These are phyloP conservation scores for Tillandsia leiboldiana DNA, from an alignment of 176 grass and related monocot genomes.

Conservation along the genomic window DNA sequence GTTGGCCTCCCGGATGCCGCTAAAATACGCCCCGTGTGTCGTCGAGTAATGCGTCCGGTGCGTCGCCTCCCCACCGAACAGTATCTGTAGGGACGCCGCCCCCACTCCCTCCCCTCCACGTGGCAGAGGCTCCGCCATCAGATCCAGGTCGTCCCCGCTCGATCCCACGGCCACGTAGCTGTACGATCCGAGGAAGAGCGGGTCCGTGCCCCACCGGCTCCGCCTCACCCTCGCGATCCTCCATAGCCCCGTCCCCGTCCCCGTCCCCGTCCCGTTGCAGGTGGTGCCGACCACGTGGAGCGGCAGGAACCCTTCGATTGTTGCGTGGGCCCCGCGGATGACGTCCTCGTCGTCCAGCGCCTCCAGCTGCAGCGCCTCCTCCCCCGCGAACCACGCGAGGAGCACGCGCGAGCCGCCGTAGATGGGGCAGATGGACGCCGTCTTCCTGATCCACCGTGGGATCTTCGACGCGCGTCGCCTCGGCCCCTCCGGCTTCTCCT, in stretches of 20 bases:
- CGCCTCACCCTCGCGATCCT: constrained; percentile 41
- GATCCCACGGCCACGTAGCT: constrained; percentile 83
- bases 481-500: not conserved
- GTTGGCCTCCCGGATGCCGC: constrained; percentile 65
- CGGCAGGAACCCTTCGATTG: constrained; percentile 37
- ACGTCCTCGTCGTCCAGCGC: constrained; percentile 51
- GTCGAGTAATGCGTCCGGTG: constrained; percentile 84
- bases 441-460: constrained; percentile 74
- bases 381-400: constrained; percentile 72
- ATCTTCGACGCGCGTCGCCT: constrained; percentile 25
- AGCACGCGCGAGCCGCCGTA: constrained; percentile 43
- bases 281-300: not conserved
- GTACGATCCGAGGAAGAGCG: constrained; percentile 73
- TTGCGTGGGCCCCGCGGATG: constrained; percentile 32
- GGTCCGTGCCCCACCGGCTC: constrained; percentile 61
- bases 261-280: not conserved
- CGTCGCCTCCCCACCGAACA: constrained; percentile 92
- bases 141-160: constrained; percentile 54
- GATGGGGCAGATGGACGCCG: constrained; percentile 56
- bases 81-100: constrained; percentile 22
- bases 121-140: constrained; percentile 76
- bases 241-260: constrained; percentile 12
- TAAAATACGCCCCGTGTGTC: constrained; percentile 74
- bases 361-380: constrained; percentile 70
- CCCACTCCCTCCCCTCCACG: not conserved